Percentiles rank a stretch among this genome's conserved stretches.
These are phyloP conservation scores for Trichothecium sympodiale DNA, from an alignment of 2,329 filamentous ascomycete species.

Conservation along the genomic window DNA sequence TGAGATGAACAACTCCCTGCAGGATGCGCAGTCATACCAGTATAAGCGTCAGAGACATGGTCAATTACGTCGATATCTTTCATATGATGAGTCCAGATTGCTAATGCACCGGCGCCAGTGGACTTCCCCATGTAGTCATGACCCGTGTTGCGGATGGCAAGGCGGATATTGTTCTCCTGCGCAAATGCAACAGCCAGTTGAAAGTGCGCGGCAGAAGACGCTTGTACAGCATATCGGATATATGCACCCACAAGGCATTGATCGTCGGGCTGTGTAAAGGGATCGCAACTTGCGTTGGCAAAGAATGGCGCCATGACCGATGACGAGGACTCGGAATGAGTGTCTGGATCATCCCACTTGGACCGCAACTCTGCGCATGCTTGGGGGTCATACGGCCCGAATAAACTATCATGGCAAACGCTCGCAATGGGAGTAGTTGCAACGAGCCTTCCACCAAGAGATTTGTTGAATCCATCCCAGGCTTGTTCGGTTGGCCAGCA, in stretches of 20 bases:
- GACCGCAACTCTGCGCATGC: constrained; percentile 26
- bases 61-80: constrained; percentile 29
- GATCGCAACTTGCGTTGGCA: constrained; percentile 24
- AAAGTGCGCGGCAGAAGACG: constrained; percentile 7
- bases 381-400: constrained; percentile 29
- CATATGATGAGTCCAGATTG: constrained; percentile 26
- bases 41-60: constrained; percentile 9
- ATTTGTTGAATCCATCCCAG: constrained; percentile 40
- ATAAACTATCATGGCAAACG: constrained; percentile 40
- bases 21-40: not conserved
- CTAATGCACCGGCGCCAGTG: constrained; percentile 26
- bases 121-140: constrained; percentile 23
- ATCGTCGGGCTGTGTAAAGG: constrained; percentile 23
- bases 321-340: constrained; percentile 21
- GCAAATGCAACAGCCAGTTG: constrained; percentile 21
- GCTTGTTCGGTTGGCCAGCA: constrained; percentile 36
- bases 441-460: constrained; percentile 38
- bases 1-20: constrained; percentile 1
- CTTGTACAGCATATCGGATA: constrained; percentile 20
- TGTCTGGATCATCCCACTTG: constrained; percentile 20
- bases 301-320: constrained; percentile 28
- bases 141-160: constrained; percentile 24
- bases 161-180: constrained; percentile 27
- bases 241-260: constrained; percentile 28
- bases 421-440: constrained; percentile 39